Conservation (phyloP, 208 protist species). For the Trypanosoma grayi region DNA sequence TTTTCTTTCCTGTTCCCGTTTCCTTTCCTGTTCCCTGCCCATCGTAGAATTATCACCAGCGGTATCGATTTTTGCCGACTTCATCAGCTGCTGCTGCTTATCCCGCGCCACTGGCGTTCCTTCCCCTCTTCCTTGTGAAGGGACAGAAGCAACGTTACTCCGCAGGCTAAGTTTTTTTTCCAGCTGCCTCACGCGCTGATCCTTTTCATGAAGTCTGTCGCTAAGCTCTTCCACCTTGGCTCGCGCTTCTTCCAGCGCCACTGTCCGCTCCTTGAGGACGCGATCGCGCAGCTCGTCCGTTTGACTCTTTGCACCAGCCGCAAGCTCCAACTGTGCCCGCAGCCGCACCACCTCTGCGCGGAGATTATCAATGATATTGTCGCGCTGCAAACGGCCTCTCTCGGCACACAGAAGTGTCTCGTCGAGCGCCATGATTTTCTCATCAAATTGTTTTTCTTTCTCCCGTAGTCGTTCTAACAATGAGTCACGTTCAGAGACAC, state of each 20-base stretch:
- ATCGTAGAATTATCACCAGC: too few relatives aligned
- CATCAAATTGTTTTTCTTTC: slow-evolving; percentile 75
- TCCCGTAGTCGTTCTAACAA: slow-evolving; percentile 46
- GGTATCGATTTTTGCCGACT: too few relatives aligned
- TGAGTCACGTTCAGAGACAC: slow-evolving; percentile 30
- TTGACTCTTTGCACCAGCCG: slow-evolving; percentile 10
- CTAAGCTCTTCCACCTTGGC: slow-evolving; percentile 16
- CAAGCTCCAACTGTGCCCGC: slow-evolving; percentile 26
- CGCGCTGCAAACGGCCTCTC: slow-evolving; percentile 54
- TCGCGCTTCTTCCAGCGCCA: slow-evolving; percentile 36
- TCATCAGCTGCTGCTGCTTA: not conserved
- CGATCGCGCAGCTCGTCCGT: slow-evolving; percentile 9
- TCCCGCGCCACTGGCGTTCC: not conserved
- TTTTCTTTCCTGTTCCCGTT: not conserved
- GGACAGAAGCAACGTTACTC: not conserved
- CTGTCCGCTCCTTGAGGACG: slow-evolving; percentile 20
- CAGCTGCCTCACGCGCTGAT: not conserved
- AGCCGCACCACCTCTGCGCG: slow-evolving; percentile 50
- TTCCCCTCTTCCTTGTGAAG: slow-evolving; percentile 1
- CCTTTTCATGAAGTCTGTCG: slow-evolving; percentile 1
- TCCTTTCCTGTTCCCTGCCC: slow-evolving; percentile 6
- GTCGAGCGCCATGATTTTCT: slow-evolving; percentile 72
- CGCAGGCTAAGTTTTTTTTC: slow-evolving; percentile 8
- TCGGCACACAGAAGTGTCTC: slow-evolving; percentile 68
- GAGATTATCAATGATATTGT: slow-evolving; percentile 69